phyloP scores from a whole-genome alignment of 805 yeast genomes.

The Pichia cabralensis region DNA sequence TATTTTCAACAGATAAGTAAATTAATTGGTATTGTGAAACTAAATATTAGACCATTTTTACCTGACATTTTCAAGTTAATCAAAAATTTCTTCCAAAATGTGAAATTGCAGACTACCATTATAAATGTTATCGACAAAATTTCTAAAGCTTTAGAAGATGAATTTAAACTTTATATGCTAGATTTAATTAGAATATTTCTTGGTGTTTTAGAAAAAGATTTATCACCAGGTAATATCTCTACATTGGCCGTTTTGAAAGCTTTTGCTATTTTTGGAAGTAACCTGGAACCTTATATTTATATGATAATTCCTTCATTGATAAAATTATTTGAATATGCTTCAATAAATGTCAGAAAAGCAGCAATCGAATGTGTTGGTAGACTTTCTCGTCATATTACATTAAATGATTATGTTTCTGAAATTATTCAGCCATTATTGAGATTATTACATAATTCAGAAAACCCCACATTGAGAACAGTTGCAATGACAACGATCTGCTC shows the following conservation, averaged over 20 bases:
- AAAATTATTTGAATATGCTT: slow-evolving; percentile 62
- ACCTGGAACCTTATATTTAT: slow-evolving; percentile 81
- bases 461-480: slow-evolving; percentile 51
- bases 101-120: slow-evolving; percentile 64
- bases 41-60: slow-evolving; percentile 79
- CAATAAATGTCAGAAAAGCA: slow-evolving; percentile 51
- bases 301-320: slow-evolving; percentile 82
- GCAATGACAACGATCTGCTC: slow-evolving; percentile 75
- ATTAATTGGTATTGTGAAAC: slow-evolving; percentile 71
- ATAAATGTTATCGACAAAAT: slow-evolving; percentile 74
- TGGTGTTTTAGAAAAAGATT: slow-evolving; percentile 66
- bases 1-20: slow-evolving; percentile 84
- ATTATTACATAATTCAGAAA: slow-evolving; percentile 33
- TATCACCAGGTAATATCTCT: slow-evolving; percentile 47
- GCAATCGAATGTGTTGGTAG: slow-evolving; percentile 81
- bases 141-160: slow-evolving; percentile 82
- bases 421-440: slow-evolving; percentile 80
- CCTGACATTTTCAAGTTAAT: slow-evolving; percentile 66
- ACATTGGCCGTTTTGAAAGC: slow-evolving; percentile 70
- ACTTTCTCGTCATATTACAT: slow-evolving; percentile 57
- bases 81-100: slow-evolving; percentile 59
- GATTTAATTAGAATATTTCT: slow-evolving; percentile 67
- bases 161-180: slow-evolving; percentile 77
- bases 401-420: slow-evolving; percentile 84
- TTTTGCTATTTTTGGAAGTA: slow-evolving; percentile 77